Evolutionary conservation across 2,329 filamentous ascomycete species (phyloP).

Genomic region (Penicillium fuscoglaucum): DNA sequence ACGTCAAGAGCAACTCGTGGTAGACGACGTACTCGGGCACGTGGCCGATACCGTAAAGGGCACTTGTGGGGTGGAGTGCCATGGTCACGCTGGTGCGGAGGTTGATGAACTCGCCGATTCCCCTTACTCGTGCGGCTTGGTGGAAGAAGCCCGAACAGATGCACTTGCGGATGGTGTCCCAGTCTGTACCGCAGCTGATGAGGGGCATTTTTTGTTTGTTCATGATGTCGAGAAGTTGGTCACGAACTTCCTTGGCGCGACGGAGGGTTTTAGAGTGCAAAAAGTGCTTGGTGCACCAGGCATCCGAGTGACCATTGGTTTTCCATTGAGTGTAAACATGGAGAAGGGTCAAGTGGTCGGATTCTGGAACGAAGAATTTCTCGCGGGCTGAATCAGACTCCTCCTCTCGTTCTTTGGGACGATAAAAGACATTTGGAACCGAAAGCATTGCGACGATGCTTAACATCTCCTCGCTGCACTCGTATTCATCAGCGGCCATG

Average conservation of each 20-base stretch:
- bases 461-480: slow-evolving; percentile 95
- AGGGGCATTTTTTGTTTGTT: slow-evolving; percentile 87
- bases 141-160: slow-evolving; percentile 99
- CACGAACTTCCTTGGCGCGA: slow-evolving; percentile 87
- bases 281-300: slow-evolving; percentile 92
- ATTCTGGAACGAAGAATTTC: slow-evolving; percentile 98
- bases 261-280: slow-evolving; percentile 91
- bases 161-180: slow-evolving; percentile 92
- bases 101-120: slow-evolving; percentile 96
- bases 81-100: slow-evolving; percentile 91
- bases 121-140: slow-evolving; percentile 93
- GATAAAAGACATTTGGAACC: slow-evolving; percentile 94
- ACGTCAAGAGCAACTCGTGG: slow-evolving; percentile 94
- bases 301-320: slow-evolving; percentile 82
- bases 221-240: slow-evolving; percentile 94
- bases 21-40: slow-evolving; percentile 97
- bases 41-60: slow-evolving; percentile 88
- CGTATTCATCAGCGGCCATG: slow-evolving; percentile 82
- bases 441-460: slow-evolving; percentile 98
- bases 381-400: slow-evolving; percentile 93
- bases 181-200: slow-evolving; percentile 88
- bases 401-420: slow-evolving; percentile 93
- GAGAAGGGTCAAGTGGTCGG: slow-evolving; percentile 90
- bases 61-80: slow-evolving; percentile 89
- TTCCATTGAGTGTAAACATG: slow-evolving; percentile 97